Evolutionary conservation across 495 filamentous ascomycete species (phyloP).

Genomic region (Terfezia claveryi): DNA sequence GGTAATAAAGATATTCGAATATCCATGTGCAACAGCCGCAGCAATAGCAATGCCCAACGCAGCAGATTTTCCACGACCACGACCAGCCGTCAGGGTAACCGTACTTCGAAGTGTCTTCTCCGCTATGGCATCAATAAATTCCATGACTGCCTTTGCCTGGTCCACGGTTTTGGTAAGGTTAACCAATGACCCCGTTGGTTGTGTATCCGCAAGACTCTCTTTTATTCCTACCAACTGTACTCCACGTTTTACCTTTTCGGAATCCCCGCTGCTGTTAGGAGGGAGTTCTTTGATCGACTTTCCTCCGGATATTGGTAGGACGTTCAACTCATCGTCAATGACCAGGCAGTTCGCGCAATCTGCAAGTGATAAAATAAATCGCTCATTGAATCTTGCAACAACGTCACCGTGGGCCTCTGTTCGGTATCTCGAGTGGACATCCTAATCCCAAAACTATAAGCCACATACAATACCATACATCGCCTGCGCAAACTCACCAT

Average conservation of each 20-base stretch:
- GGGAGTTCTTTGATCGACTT: slow-evolving; percentile 74
- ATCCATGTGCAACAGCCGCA: slow-evolving; percentile 82
- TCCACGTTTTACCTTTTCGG: slow-evolving; percentile 39
- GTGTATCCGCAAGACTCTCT: slow-evolving; percentile 59
- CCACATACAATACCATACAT: neutral
- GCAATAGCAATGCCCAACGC: slow-evolving; percentile 86
- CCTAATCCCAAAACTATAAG: slow-evolving; percentile 18
- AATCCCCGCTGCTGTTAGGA: slow-evolving; percentile 41
- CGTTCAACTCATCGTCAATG: slow-evolving; percentile 93
- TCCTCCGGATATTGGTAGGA: slow-evolving; percentile 88
- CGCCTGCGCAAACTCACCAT: slow-evolving; percentile 30
- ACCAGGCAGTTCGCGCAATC: slow-evolving; percentile 89
- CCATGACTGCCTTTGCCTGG: slow-evolving; percentile 83
- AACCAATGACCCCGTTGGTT: slow-evolving; percentile 66
- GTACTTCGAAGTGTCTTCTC: slow-evolving; percentile 91
- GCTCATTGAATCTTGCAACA: slow-evolving; percentile 87
- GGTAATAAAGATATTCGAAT: slow-evolving; percentile 98
- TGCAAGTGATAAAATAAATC: slow-evolving; percentile 85
- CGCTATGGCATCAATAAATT: slow-evolving; percentile 86
- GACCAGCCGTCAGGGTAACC: slow-evolving; percentile 76
- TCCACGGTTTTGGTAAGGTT: slow-evolving; percentile 74
- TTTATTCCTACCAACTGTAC: slow-evolving; percentile 73
- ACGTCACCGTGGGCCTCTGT: slow-evolving; percentile 96
- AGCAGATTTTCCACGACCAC: slow-evolving; percentile 93
- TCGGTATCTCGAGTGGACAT: slow-evolving; percentile 86